Evolutionary conservation across 148 eudicot species (phyloP).

Genomic region (Limonium bicolor): DNA sequence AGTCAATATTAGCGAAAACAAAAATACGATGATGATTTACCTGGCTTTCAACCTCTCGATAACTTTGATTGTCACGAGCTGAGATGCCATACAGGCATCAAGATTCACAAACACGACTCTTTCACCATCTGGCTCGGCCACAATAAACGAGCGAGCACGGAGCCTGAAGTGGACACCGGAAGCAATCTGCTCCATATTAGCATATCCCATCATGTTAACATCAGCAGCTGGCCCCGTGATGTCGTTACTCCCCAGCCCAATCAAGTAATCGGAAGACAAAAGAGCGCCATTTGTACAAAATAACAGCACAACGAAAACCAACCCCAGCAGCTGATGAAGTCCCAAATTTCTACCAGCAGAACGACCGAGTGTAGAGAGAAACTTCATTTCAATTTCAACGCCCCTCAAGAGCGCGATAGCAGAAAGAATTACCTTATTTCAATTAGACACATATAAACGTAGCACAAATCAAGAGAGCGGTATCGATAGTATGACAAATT

Average conservation of each 20-base stretch:
- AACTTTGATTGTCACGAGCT: slow-evolving; percentile 80
- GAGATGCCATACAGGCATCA: slow-evolving; percentile 99
- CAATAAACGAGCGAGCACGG: slow-evolving; percentile 87
- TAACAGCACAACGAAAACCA: slow-evolving; percentile 3
- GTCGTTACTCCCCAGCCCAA: slow-evolving; percentile 98
- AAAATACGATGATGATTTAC: slow-evolving; percentile 16
- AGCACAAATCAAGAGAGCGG: too few species aligned
- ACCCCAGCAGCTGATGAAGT: too few species aligned
- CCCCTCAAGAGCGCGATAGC: too few species aligned
- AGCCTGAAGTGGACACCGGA: slow-evolving; percentile 87
- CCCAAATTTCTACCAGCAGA: too few species aligned
- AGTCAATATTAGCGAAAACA: too few species aligned
- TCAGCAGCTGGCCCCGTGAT: slow-evolving; percentile 99
- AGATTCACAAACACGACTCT: slow-evolving; percentile 79
- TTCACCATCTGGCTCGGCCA: slow-evolving; percentile 70
- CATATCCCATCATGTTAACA: slow-evolving; percentile 99
- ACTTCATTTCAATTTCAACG: too few species aligned
- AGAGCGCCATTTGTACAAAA: slow-evolving; percentile 14
- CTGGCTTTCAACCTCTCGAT: slow-evolving; percentile 90
- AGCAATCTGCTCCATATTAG: slow-evolving; percentile 54
- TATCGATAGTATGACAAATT: too few species aligned
- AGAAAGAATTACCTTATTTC: too few species aligned
- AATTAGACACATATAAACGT: too few species aligned
- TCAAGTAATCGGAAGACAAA: slow-evolving; percentile 49
- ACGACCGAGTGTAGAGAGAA: too few species aligned